Conservation (phyloP, 139 green algal species). For the Coelastrella sp. region DNA sequence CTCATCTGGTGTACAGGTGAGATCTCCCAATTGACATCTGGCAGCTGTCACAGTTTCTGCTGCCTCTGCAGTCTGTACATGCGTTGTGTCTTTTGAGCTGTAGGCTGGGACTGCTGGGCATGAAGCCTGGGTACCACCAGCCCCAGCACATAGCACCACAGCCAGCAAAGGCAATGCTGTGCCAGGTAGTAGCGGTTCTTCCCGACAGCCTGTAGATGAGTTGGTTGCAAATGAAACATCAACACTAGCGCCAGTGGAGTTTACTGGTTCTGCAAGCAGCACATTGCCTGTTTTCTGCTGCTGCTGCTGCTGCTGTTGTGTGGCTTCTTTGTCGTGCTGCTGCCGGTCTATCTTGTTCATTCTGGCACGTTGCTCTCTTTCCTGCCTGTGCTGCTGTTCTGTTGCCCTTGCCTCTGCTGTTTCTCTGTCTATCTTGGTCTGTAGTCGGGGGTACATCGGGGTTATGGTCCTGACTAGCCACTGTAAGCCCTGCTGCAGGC, state of each 20-base stretch:
- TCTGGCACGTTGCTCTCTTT: not conserved
- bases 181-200: too few relatives aligned
- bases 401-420: not conserved
- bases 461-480: not conserved
- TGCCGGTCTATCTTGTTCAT: not conserved
- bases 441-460: not conserved
- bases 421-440: not conserved
- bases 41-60: too few relatives aligned
- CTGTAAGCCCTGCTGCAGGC: not conserved
- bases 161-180: too few relatives aligned
- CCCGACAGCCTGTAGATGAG: too few relatives aligned
- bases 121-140: not conserved
- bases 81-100: too few relatives aligned
- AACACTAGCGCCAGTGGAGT: too few relatives aligned
- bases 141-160: too few relatives aligned
- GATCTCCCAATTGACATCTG: too few relatives aligned
- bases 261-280: too few relatives aligned
- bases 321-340: not conserved
- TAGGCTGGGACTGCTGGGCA: not conserved
- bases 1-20: too few relatives aligned
- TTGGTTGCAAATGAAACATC: too few relatives aligned
- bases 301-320: not conserved
- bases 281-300: not conserved
- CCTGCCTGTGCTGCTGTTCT: not conserved
- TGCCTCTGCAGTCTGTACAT: too few relatives aligned